Evolutionary conservation across 2,329 filamentous ascomycete genomes (phyloP), one percentile per base, ranked within the genome.

Genomic region (Pezicula carpinea): DNA sequence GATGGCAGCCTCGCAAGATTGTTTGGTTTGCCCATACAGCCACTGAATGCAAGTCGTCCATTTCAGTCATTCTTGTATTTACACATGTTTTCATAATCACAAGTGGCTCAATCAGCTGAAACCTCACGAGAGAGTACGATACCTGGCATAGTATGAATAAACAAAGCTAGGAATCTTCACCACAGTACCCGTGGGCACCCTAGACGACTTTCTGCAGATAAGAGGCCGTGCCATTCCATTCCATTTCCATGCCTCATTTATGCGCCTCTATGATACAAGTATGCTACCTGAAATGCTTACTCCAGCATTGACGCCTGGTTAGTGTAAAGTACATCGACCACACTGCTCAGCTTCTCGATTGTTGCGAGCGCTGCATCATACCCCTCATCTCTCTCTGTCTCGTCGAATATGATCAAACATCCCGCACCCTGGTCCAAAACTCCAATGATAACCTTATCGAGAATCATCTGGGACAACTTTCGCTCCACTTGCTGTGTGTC

Each of bases 401-500:
- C 93, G 64, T 99, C 93, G 64, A 85, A 99, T 59, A 99, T 89
- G 68, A 96, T 96, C 66, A 99, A 77, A 68, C 95, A 97, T 33
- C 92, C 92, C n/a, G 90, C 89, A 42, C 93, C 93, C 71, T 99
- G 93, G 67, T 99, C 93, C 59, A 99, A 73, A 47, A 99, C 93
- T 50, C 95, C 93, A 58, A 96, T 89, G 64, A 99, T 97, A 62
- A 97, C 89, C 77, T 96, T 96, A 74, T 99, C 93, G 50, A 99
- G 79, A 64, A 99, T 99, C 95, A 99, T 99, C 77, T 99, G 95
- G 39, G 89, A 95, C 54, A 99, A 78, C 78, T 99, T 99, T 60
- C 91, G 83, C 80, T 99, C 95, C 50, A 99, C 93, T 73, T 97
- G 92, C 68, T 89, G 85, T 21, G 89, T 95, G 67, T 97, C 93